phyloP scores from a whole-genome alignment of 306 rosid genomes.

The Prunus persica region DNA sequence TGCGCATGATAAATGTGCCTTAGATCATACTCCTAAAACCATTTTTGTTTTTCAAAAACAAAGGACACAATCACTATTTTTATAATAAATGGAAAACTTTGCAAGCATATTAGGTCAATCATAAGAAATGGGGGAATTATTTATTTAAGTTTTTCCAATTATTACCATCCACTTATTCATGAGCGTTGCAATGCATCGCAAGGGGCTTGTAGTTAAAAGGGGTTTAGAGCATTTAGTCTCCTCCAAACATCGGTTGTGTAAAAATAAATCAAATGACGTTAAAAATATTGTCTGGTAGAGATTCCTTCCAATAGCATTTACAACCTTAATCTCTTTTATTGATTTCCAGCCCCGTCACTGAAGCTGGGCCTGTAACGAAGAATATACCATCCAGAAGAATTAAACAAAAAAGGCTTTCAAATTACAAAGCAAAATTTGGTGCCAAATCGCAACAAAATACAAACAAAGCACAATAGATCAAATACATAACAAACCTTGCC shows the following conservation, averaged over 20 bases:
- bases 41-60: background rate
- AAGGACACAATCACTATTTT: too few relatives aligned
- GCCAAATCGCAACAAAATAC: conserved; percentile 38
- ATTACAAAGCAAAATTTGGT: conserved; percentile 32
- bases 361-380: conserved; percentile 42
- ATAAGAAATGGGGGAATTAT: too few relatives aligned
- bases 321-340: conserved; percentile 38
- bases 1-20: background rate
- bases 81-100: background rate
- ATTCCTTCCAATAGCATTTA: background rate
- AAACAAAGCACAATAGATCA: conserved; percentile 45
- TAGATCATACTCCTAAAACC: background rate
- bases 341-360: conserved; percentile 38
- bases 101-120: background rate
- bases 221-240: too few relatives aligned
- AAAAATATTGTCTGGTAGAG: background rate
- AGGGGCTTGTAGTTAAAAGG: too few relatives aligned
- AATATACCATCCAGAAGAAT: conserved; percentile 46
- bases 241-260: too few relatives aligned
- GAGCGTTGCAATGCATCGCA: too few relatives aligned
- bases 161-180: too few relatives aligned
- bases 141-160: too few relatives aligned
- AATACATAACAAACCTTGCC: conserved; percentile 38
- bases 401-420: conserved; percentile 13
- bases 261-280: background rate